phyloP scores from a whole-genome alignment of 306 rosid species.

The Benincasa hispida region DNA sequence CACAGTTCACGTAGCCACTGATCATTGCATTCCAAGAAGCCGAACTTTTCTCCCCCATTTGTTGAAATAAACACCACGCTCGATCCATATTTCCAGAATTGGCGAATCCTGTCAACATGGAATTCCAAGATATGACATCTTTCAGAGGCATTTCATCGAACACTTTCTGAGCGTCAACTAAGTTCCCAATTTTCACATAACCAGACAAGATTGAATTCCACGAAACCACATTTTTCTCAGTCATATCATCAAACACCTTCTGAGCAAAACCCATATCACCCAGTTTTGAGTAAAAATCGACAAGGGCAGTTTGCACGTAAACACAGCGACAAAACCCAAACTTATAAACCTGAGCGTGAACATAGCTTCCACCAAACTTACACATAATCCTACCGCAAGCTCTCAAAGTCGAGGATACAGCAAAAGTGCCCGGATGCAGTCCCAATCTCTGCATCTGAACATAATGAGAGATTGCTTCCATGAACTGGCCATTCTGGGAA shows the following conservation, averaged over 20 bases:
- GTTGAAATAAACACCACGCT: constrained; percentile 39
- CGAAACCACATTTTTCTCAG: constrained; percentile 51
- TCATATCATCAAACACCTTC: constrained; percentile 51
- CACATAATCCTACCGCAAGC: constrained; percentile 44
- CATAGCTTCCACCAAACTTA: constrained; percentile 23
- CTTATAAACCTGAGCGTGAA: constrained; percentile 54
- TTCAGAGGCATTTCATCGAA: constrained; percentile 44
- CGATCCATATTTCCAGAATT: constrained; percentile 37
- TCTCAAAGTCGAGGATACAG: constrained; percentile 54
- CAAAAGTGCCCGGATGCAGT: constrained; percentile 39
- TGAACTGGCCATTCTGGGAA: constrained; percentile 47
- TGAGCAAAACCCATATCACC: constrained; percentile 36
- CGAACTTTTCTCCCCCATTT: constrained; percentile 42
- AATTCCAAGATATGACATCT: constrained; percentile 66
- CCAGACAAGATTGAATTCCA: constrained; percentile 71
- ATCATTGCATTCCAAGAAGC: constrained; percentile 71
- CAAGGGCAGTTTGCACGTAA: constrained; percentile 56
- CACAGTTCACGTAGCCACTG: constrained; percentile 40
- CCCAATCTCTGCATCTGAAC: constrained; percentile 48
- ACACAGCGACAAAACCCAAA: constrained; percentile 44
- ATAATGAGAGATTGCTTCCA: constrained; percentile 42
- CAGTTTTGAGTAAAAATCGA: constrained; percentile 45
- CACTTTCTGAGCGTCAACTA: constrained; percentile 31
- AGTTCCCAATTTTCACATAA: constrained; percentile 38
- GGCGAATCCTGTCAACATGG: constrained; percentile 52